Evolutionary conservation across 306 rosid species (phyloP).

Genomic region (Sphenostylis stenocarpa): DNA sequence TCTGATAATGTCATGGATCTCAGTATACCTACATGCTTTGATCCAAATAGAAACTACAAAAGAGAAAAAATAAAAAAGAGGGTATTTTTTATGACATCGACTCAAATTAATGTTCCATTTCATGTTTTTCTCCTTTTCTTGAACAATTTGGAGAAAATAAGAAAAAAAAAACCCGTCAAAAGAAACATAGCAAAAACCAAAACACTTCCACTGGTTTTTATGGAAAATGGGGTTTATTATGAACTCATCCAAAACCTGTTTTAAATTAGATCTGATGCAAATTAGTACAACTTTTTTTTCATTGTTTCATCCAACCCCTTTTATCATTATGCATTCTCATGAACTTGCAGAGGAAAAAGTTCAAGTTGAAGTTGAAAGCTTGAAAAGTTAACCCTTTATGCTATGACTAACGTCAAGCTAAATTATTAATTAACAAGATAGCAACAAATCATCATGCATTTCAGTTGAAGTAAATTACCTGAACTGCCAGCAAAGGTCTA

Average conservation of each 20-base stretch:
- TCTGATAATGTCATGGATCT: not conserved
- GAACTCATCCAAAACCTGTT: not conserved
- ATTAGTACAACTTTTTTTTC: not conserved
- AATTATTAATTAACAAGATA: not conserved
- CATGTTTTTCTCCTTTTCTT: not conserved
- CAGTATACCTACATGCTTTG: not conserved
- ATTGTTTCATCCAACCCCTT: no score
- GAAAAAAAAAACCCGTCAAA: not conserved
- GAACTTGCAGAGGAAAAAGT: not conserved
- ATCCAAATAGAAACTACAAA: not conserved
- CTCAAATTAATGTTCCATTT: not conserved
- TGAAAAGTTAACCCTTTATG: not conserved
- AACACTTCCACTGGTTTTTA: not conserved
- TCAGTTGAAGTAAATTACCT: slow-evolving; percentile 49
- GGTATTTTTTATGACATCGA: not conserved
- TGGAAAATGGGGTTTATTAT: no score
- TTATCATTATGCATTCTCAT: not conserved
- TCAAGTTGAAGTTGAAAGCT: not conserved
- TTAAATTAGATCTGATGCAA: slow-evolving; percentile 5
- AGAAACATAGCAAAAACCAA: not conserved
- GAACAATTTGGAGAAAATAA: not conserved
- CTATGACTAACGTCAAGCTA: not conserved
- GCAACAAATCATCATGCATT: not conserved
- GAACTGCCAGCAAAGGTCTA: slow-evolving; percentile 73
- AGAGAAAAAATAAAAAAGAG: not conserved